These are phyloP conservation scores for Apiospora kogelbergensis DNA, from an alignment of 2,329 filamentous ascomycete species.

Conservation along the genomic window DNA sequence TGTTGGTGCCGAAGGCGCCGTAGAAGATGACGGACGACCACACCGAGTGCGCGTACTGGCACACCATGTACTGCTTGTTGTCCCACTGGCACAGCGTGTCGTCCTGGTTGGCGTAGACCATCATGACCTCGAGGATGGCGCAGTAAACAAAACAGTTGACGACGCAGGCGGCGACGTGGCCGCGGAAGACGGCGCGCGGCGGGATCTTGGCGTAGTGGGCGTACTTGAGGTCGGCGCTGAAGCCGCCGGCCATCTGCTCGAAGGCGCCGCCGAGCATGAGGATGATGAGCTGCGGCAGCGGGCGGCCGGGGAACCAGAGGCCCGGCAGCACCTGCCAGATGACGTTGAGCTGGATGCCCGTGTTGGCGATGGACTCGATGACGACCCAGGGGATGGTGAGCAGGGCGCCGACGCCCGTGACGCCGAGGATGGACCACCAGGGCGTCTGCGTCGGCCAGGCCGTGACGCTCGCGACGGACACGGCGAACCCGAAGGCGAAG, in stretches of 20 bases:
- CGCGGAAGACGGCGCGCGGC: slow-evolving; percentile 32
- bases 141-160: slow-evolving; percentile 49
- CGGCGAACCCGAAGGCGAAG: slow-evolving; percentile 43
- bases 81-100: slow-evolving; percentile 32
- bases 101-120: slow-evolving; percentile 30
- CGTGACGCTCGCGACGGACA: slow-evolving; percentile 46
- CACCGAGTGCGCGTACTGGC: slow-evolving; percentile 33
- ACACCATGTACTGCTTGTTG: slow-evolving; percentile 32
- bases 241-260: slow-evolving; percentile 30
- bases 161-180: slow-evolving; percentile 33
- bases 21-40: slow-evolving; percentile 35
- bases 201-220: slow-evolving; percentile 34
- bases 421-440: slow-evolving; percentile 51
- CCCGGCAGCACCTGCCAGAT: slow-evolving; percentile 54
- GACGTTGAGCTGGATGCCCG: slow-evolving; percentile 52
- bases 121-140: slow-evolving; percentile 41
- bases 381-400: slow-evolving; percentile 54
- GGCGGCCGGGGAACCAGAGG: slow-evolving; percentile 49
- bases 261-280: slow-evolving; percentile 44
- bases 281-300: slow-evolving; percentile 54
- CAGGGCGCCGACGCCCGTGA: slow-evolving; percentile 47
- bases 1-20: slow-evolving; percentile 30
- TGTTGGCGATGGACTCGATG: slow-evolving; percentile 52
- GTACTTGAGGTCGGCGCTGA: slow-evolving; percentile 31
- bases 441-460: slow-evolving; percentile 52